Conservation (phyloP, 768 basidiomycete species). For the Termitomyces sp. region DNA sequence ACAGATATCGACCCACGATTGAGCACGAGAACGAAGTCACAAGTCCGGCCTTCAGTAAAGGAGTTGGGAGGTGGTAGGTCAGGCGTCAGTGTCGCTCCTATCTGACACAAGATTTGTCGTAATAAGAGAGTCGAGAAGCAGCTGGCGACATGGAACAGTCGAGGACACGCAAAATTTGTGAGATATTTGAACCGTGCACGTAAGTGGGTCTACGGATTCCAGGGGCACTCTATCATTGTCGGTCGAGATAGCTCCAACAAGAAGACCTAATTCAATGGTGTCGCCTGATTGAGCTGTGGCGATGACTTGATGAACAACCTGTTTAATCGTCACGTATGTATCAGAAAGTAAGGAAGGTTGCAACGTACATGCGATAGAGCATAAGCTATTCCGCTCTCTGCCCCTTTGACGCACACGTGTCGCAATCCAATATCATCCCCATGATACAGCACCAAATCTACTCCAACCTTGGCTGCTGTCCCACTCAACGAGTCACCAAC, state of each 20-base stretch:
- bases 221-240: slow-evolving; percentile 22
- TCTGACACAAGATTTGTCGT: slow-evolving; percentile 57
- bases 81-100: slow-evolving; percentile 50
- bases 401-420: slow-evolving; percentile 81
- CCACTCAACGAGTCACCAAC: slow-evolving; percentile 88
- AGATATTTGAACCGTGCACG: slow-evolving; percentile 46
- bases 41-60: slow-evolving; percentile 51
- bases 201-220: slow-evolving; percentile 34
- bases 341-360: slow-evolving; percentile 14
- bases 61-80: slow-evolving; percentile 42
- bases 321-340: slow-evolving; percentile 11
- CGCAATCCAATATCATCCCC: slow-evolving; percentile 80
- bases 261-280: slow-evolving; percentile 82
- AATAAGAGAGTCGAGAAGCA: slow-evolving; percentile 50
- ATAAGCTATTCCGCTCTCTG: slow-evolving; percentile 82
- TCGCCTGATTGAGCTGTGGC: slow-evolving; percentile 69
- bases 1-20: slow-evolving; percentile 54
- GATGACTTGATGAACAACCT: slow-evolving; percentile 87
- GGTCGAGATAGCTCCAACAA: slow-evolving; percentile 33
- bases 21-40: slow-evolving; percentile 64
- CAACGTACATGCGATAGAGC: slow-evolving; percentile 78
- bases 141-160: slow-evolving; percentile 35
- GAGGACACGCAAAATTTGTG: slow-evolving; percentile 39
- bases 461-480: slow-evolving; percentile 76
- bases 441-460: slow-evolving; percentile 90